phyloP scores from a whole-genome alignment of 495 filamentous ascomycete genomes.

The Neurospora sp. region DNA sequence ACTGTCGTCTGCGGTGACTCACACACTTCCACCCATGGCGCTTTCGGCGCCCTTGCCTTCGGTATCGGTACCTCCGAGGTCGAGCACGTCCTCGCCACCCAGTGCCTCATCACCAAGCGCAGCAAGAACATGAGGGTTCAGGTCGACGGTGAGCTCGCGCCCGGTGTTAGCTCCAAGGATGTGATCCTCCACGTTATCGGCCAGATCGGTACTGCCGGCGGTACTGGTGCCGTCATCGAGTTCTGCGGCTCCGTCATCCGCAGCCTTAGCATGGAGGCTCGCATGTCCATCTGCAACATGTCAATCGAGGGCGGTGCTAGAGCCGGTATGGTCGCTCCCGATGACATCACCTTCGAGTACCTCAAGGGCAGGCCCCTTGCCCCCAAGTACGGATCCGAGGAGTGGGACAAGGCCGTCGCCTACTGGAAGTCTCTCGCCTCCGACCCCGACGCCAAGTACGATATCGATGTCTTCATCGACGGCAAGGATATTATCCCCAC shows the following conservation, averaged over 20 bases:
- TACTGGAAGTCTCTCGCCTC: constrained; percentile 86
- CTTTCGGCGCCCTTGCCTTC: constrained; percentile 90
- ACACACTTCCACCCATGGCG: constrained; percentile 95
- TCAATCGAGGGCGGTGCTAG: constrained; percentile 95
- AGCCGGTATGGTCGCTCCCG: constrained; percentile 93
- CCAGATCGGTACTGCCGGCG: constrained; percentile 88
- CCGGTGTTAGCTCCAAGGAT: constrained; percentile 93
- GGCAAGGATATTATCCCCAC: constrained; percentile 89
- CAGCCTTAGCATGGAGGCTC: constrained; percentile 84
- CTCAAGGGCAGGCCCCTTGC: constrained; percentile 83
- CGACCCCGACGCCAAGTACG: constrained; percentile 76
- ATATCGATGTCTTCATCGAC: constrained; percentile 77
- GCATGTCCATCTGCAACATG: constrained; percentile 99
- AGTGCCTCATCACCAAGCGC: constrained; percentile 84
- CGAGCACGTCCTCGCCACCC: constrained; percentile 94
- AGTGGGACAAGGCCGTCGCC: constrained; percentile 81
- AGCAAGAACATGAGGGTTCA: constrained; percentile 98
- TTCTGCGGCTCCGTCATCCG: constrained; percentile 92
- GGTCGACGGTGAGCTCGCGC: constrained; percentile 82
- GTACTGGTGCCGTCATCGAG: constrained; percentile 90
- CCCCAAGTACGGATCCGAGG: constrained; percentile 67
- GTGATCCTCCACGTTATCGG: constrained; percentile 92
- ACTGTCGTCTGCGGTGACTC: constrained; percentile 97
- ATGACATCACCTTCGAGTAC: constrained; percentile 89
- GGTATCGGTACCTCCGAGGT: constrained; percentile 98